phyloP scores from a whole-genome alignment of 371 early-diverging fungal species.

The Mortierella sp. region DNA sequence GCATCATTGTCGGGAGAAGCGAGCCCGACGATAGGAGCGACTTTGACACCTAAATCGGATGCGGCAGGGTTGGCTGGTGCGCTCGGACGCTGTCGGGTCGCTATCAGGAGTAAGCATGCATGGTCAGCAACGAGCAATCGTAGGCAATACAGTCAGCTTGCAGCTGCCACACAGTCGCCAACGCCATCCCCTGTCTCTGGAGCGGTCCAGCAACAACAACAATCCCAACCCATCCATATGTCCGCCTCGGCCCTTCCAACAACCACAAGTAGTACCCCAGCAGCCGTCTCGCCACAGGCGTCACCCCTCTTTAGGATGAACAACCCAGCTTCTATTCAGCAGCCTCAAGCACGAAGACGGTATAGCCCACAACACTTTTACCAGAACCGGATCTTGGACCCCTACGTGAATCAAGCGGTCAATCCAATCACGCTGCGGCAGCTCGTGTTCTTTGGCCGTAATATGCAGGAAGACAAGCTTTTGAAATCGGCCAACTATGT shows the following conservation, averaged over 20 bases:
- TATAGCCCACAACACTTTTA: conserved; percentile 84
- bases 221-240: conserved; percentile 25
- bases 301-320: conserved; percentile 42
- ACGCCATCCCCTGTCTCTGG: conserved; percentile 8
- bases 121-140: conserved; percentile 2
- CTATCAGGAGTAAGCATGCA: conserved; percentile 27
- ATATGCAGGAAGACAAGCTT: conserved; percentile 84
- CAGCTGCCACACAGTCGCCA: conserved; percentile 23
- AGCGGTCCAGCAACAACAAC: conserved; percentile 9
- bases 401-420: conserved; percentile 79
- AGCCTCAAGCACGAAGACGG: conserved; percentile 26
- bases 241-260: conserved; percentile 18
- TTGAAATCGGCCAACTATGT: conserved; percentile 90
- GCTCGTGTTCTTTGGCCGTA: conserved; percentile 92
- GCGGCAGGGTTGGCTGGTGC: background rate
- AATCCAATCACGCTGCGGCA: conserved; percentile 92
- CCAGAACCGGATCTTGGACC: conserved; percentile 89
- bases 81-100: conserved; percentile 44
- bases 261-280: background rate
- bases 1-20: background rate
- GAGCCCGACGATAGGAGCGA: too few species aligned
- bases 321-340: conserved; percentile 39
- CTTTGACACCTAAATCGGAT: conserved; percentile 1
- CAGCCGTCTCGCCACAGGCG: conserved; percentile 17
- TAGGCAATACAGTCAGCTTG: conserved; percentile 25